Evolutionary conservation across 116 monocot genomes (phyloP).

Genomic region (Phalaenopsis hybrid): DNA sequence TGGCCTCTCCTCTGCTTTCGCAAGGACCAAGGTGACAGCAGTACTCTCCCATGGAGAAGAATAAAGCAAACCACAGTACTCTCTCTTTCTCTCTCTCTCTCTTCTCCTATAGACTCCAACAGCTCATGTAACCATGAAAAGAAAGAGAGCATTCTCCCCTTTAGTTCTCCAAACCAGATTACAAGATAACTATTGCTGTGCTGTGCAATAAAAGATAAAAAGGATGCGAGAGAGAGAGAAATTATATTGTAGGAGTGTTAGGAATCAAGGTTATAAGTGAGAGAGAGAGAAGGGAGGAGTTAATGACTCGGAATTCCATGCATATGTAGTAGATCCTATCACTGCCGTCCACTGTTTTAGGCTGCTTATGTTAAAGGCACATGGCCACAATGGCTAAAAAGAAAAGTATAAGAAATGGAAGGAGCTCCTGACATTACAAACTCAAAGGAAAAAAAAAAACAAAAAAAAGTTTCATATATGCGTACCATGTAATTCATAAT

Average conservation of each 20-base stretch:
- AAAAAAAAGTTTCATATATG: too few relatives aligned
- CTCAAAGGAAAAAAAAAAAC: too few relatives aligned
- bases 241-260: not conserved
- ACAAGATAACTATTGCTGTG: constrained; percentile 13
- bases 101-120: constrained; percentile 3
- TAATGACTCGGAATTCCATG: constrained; percentile 4
- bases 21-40: constrained; percentile 55
- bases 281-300: not conserved
- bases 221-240: not conserved
- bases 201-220: not conserved
- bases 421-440: not conserved
- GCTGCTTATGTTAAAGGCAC: not conserved
- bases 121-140: constrained; percentile 4
- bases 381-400: not conserved
- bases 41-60: constrained; percentile 34
- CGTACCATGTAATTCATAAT: too few relatives aligned
- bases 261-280: not conserved
- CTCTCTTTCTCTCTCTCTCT: not conserved
- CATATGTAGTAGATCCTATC: not conserved
- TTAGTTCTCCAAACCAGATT: constrained; percentile 6
- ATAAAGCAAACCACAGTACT: constrained; percentile 19
- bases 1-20: constrained; percentile 64
- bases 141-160: constrained; percentile 11
- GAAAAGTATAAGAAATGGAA: not conserved
- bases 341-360: not conserved